phyloP scores from a whole-genome alignment of 345 rosid genomes.

The Lagerstroemia speciosa region DNA sequence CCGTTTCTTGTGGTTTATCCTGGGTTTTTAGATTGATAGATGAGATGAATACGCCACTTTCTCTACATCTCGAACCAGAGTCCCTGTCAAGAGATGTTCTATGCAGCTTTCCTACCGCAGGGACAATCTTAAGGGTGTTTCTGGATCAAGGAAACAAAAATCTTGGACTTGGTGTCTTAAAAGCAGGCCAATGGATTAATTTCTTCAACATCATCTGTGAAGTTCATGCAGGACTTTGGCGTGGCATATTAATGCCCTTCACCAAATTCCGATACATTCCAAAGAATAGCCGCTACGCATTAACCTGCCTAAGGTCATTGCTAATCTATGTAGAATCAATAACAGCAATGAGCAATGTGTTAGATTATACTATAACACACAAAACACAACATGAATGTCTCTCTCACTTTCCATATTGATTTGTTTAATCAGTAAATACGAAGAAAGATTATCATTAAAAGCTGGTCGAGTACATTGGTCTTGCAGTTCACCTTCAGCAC shows the following conservation, averaged over 20 bases:
- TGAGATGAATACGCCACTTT: conserved; percentile 38
- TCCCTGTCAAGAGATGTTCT: conserved; percentile 48
- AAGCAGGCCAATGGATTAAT: conserved; percentile 56
- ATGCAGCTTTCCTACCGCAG: conserved; percentile 60
- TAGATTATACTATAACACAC: neutral
- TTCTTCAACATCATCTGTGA: conserved; percentile 42
- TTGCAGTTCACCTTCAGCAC: conserved; percentile 47
- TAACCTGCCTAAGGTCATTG: conserved; percentile 45
- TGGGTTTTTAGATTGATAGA: conserved; percentile 34
- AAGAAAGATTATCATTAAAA: conserved; percentile 33
- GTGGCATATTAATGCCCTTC: conserved; percentile 35
- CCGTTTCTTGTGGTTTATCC: neutral
- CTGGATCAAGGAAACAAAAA: conserved; percentile 23
- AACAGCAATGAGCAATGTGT: neutral
- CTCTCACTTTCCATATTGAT: neutral
- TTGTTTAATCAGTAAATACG: conserved; percentile 33
- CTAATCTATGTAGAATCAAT: neutral
- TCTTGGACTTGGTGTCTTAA: conserved; percentile 30
- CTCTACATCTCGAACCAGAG: conserved; percentile 38
- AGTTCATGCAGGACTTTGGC: conserved; percentile 59
- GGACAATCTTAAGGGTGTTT: conserved; percentile 57
- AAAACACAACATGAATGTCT: neutral
- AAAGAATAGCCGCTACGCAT: conserved; percentile 25
- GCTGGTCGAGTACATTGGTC: conserved; percentile 47
- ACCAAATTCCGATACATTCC: conserved; percentile 38